phyloP scores from a whole-genome alignment of 208 protist genomes.

The Leishmania guyanensis region DNA sequence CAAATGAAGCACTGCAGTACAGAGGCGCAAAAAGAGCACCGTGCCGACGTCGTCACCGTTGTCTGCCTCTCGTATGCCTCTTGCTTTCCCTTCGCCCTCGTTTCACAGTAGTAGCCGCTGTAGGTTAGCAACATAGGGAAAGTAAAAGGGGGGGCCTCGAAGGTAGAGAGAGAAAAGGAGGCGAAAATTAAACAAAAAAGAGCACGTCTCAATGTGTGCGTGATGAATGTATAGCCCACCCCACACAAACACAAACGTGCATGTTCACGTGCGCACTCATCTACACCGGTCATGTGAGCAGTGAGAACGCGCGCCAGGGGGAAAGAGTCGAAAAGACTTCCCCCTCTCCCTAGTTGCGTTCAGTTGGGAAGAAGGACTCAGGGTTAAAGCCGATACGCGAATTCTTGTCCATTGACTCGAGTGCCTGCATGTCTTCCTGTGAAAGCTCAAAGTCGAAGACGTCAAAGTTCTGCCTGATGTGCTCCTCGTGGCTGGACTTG shows the following conservation, averaged over 20 bases:
- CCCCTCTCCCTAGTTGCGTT: neutral
- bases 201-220: too few species aligned
- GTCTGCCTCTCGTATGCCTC: neutral
- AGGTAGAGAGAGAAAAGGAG: conserved; percentile 9
- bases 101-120: neutral
- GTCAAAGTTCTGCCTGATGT: conserved; percentile 90
- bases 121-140: neutral
- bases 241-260: neutral
- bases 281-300: neutral
- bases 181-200: neutral
- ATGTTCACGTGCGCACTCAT: neutral
- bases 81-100: neutral
- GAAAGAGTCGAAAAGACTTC: neutral
- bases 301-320: neutral
- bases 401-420: conserved; percentile 55
- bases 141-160: neutral
- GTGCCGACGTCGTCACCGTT: neutral
- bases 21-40: neutral
- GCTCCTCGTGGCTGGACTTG: conserved; percentile 74
- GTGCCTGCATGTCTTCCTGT: conserved; percentile 60
- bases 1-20: neutral
- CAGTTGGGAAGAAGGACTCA: conserved; percentile 46
- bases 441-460: conserved; percentile 86
- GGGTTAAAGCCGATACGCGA: conserved; percentile 50
- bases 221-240: neutral